Evolutionary conservation across 1,139 yeast genomes (phyloP).

Genomic region (Blastobotrys malaysiensis): DNA sequence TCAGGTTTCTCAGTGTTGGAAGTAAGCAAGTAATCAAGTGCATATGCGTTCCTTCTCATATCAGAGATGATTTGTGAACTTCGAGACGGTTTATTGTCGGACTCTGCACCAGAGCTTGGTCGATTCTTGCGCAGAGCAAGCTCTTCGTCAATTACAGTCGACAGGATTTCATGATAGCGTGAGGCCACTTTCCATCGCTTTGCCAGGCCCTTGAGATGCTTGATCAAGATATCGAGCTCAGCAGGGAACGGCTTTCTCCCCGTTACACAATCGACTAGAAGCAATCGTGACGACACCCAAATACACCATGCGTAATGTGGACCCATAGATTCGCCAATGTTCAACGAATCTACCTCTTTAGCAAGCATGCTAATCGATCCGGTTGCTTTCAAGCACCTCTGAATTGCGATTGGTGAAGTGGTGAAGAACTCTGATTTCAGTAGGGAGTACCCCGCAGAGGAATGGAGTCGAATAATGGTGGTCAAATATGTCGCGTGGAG

Average conservation of each 20-base stretch:
- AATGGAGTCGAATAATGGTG: conserved; percentile 31
- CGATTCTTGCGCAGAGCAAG: conserved; percentile 25
- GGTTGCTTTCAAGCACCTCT: conserved; percentile 27
- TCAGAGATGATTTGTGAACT: conserved; percentile 21
- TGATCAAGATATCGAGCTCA: conserved; percentile 24
- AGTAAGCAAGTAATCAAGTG: conserved; percentile 20
- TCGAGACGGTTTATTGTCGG: conserved; percentile 7
- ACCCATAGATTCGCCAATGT: conserved; percentile 28
- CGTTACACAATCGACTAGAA: conserved; percentile 34
- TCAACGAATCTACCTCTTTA: conserved; percentile 19
- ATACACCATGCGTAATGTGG: conserved; percentile 35
- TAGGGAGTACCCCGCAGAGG: conserved; percentile 33
- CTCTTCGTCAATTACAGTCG: conserved; percentile 30
- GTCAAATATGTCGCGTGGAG: conserved; percentile 32
- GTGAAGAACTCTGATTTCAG: conserved; percentile 30
- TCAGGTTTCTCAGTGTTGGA: conserved; percentile 7
- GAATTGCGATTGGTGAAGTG: conserved; percentile 30
- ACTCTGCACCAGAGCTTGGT: conserved; percentile 20
- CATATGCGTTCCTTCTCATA: conserved; percentile 24
- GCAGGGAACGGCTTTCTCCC: conserved; percentile 23
- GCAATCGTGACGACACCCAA: conserved; percentile 36
- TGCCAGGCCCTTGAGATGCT: conserved; percentile 28
- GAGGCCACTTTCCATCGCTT: conserved; percentile 31
- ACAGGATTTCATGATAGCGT: conserved; percentile 30
- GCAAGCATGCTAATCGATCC: conserved; percentile 24